Evolutionary conservation across 164 flowering plant species (phyloP), one percentile per base, ranked within the genome.

Genomic region (Tinospora cordifolia): DNA sequence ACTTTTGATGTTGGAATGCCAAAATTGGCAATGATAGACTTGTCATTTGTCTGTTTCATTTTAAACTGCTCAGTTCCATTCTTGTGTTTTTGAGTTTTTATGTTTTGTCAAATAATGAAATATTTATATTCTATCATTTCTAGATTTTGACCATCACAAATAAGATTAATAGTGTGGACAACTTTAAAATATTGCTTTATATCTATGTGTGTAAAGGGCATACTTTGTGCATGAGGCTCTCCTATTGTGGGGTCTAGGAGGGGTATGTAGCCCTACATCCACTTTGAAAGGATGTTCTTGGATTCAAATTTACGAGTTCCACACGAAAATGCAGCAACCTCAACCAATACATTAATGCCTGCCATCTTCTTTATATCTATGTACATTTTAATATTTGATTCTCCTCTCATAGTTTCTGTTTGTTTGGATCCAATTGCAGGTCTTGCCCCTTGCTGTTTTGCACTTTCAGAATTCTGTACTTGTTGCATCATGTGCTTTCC

Each of bases 401-500:
- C 3, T 54, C 21, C n/a, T 54, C 60, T 54, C 8, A 54, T 54
- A 19, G 60, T 8, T 19, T 21, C 24, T 22, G 0, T 54, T 54
- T 54, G 6, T 54, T n/a, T 54, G 40, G 6, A 15, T 70, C 69
- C 12, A n/a, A 59, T 75, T 80, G 75, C 77, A 94, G 99, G 96
- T 92, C 63, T 78, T 87, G 63, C 97, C 97, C 68, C 88, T 92
- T 72, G 98, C 98, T 69, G 78, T 92, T 69, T 72, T 81, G 71
- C 90, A 92, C 75, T 94, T 88, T 82, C 94, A 89, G 73, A 86
- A 94, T 74, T 76, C 89, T 49, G 76, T 86, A 63, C 74, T 92
- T 81, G 97, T 90, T 67, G 88, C 97, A 62, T 87, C 99, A 65
- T 94, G 97, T 81, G 87, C 93, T 71, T 84, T 87, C 75, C 86